Percentiles rank a stretch among this genome's conserved stretches.
phyloP scores from a whole-genome alignment of 2,329 filamentous ascomycete genomes.

The Cadophora sp. region DNA sequence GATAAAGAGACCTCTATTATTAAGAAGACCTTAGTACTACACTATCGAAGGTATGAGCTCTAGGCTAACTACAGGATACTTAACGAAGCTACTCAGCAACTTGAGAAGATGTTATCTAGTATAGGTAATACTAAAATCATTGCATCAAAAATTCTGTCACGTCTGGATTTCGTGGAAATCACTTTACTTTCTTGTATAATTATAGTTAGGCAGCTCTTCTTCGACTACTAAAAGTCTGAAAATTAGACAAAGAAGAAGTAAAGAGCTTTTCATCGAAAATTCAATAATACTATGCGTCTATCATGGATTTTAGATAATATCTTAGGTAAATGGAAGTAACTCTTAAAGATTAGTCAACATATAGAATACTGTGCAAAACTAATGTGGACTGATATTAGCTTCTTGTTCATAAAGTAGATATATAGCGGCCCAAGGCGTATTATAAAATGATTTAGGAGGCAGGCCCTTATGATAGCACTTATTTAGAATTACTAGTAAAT shows the following conservation, averaged over 20 bases:
- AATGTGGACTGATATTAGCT: not conserved
- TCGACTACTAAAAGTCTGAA: conserved; percentile 1
- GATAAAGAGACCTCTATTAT: not conserved
- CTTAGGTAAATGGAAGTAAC: conserved; percentile 10
- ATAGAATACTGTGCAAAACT: conserved; percentile 4
- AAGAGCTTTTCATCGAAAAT: conserved; percentile 8
- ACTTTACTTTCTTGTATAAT: conserved; percentile 10
- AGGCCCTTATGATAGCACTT: not conserved
- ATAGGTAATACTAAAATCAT: not conserved
- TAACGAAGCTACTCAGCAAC: conserved; percentile 9
- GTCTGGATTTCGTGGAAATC: not conserved
- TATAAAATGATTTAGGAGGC: not conserved
- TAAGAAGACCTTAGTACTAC: not conserved
- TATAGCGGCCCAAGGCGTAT: conserved; percentile 5
- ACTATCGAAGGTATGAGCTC: not conserved
- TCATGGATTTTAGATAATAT: conserved; percentile 7
- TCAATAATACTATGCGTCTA: not conserved
- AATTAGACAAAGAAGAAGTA: not conserved
- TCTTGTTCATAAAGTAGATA: conserved; percentile 2
- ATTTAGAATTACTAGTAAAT: not conserved
- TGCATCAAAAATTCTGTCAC: conserved; percentile 7
- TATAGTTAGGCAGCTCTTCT: not conserved
- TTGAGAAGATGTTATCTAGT: conserved; percentile 14
- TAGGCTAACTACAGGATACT: not conserved
- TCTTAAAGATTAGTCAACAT: conserved; percentile 14